These are phyloP conservation scores for Flaveria brownii DNA, from an alignment of 129 eudicot species.

Conservation along the genomic window DNA sequence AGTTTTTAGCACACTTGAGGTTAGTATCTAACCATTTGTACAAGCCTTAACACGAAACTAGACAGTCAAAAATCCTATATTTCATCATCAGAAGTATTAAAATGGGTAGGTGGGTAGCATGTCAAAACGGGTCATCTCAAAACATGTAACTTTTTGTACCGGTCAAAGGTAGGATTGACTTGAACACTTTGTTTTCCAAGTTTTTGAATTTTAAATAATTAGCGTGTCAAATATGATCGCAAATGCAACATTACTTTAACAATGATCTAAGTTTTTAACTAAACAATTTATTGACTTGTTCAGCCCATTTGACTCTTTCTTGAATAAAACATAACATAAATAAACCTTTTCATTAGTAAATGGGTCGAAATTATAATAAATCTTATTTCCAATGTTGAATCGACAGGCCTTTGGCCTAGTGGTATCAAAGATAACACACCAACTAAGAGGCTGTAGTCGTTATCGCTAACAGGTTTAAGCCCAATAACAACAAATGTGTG, in stretches of 20 bases:
- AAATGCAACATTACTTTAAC: neutral
- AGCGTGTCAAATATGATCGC: neutral
- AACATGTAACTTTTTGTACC: neutral
- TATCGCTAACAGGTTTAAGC: neutral
- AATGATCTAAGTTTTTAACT: neutral
- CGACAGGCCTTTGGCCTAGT: neutral
- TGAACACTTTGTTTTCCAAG: neutral
- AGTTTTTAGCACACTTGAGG: constrained; percentile 98
- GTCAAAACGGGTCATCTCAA: neutral
- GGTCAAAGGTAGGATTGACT: neutral
- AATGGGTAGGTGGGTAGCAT: neutral
- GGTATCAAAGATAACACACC: too few species aligned
- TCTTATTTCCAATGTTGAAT: neutral
- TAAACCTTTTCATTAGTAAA: neutral
- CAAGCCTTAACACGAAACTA: neutral
- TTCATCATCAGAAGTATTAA: neutral
- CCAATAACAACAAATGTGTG: neutral
- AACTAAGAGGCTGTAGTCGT: neutral
- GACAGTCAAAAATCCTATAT: neutral
- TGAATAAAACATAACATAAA: neutral
- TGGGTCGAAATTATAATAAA: neutral
- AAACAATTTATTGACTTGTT: neutral
- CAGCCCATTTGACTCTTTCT: neutral
- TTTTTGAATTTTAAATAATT: neutral
- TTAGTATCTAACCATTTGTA: constrained; percentile 25